Evolutionary conservation across 2,329 filamentous ascomycete genomes (phyloP).

Genomic region (Zymoseptoria brevis): DNA sequence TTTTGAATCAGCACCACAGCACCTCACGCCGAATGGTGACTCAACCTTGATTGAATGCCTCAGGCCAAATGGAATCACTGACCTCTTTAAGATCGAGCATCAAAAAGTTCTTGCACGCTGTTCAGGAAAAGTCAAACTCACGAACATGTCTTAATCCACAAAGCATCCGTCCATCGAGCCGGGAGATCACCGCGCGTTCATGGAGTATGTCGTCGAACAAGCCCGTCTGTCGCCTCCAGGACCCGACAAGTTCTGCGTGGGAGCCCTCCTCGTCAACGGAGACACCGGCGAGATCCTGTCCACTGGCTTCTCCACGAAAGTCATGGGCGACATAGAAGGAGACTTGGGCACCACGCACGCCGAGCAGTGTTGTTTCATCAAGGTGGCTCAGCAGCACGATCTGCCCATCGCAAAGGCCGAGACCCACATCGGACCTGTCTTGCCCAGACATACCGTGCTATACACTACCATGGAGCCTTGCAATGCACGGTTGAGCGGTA

Average conservation of each 20-base stretch:
- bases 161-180: background rate
- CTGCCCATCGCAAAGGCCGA: background rate
- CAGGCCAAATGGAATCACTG: too few species aligned
- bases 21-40: too few species aligned
- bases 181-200: background rate
- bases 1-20: too few species aligned
- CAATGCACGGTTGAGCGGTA: too few species aligned
- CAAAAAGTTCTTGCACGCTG: too few species aligned
- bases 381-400: background rate
- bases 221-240: background rate
- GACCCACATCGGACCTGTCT: background rate
- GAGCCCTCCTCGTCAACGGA: background rate
- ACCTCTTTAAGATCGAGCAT: too few species aligned
- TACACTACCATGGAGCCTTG: background rate
- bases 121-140: too few species aligned
- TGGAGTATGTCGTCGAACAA: background rate
- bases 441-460: background rate
- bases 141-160: too few species aligned
- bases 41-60: too few species aligned
- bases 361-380: constrained; percentile 6
- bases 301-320: constrained; percentile 1
- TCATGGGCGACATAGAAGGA: background rate
- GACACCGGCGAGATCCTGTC: constrained; percentile 1
- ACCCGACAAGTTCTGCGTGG: constrained; percentile 1
- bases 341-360: constrained; percentile 4